phyloP scores from a whole-genome alignment of 345 rosid species.

The Eucalyptus pauciflora region DNA sequence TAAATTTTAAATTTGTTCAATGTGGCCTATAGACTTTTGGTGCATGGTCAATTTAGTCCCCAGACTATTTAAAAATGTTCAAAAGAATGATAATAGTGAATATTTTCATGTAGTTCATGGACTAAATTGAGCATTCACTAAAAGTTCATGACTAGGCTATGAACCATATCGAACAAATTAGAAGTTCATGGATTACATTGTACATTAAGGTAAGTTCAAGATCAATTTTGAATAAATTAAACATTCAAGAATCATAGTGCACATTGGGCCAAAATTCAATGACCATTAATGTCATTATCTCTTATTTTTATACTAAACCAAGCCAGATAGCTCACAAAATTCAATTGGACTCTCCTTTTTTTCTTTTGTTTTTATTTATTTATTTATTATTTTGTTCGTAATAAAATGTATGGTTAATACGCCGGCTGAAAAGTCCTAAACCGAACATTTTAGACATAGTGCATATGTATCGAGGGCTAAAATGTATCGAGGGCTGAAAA shows the following conservation, averaged over 20 bases:
- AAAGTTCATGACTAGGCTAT: no score
- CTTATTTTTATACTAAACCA: no score
- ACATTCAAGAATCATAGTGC: fast-evolving
- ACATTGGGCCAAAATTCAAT: neutral
- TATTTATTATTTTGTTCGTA: no score
- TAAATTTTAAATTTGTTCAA: no score
- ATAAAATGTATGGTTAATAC: no score
- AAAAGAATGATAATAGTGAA: neutral
- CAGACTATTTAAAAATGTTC: neutral
- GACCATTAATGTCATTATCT: neutral
- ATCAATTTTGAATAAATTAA: no score
- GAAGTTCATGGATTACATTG: neutral
- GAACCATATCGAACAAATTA: neutral
- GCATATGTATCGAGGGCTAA: no score
- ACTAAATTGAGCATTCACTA: neutral
- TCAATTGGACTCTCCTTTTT: neutral
- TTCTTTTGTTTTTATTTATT: no score
- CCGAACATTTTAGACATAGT: no score
- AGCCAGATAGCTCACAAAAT: neutral
- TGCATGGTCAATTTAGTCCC: neutral
- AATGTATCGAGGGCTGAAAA: neutral
- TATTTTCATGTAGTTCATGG: neutral
- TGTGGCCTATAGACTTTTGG: neutral
- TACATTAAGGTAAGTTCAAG: neutral
- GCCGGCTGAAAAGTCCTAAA: neutral